These are phyloP conservation scores for Aegilops tauschii DNA, from an alignment of 176 grass and related monocot species.

Conservation along the genomic window DNA sequence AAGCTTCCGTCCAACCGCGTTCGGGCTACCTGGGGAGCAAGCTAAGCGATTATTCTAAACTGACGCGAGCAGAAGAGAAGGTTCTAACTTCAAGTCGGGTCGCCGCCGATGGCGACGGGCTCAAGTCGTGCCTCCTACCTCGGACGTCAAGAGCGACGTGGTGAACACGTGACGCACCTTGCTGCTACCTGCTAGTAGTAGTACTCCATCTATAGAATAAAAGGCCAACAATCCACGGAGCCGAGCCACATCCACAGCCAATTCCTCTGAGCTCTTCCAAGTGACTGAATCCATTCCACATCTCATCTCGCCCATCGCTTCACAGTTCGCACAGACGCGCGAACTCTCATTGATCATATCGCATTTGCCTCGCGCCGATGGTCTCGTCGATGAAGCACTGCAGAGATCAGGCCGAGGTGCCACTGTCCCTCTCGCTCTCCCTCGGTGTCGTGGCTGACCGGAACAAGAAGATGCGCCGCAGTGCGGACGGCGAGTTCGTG, in stretches of 20 bases:
- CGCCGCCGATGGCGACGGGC: background rate
- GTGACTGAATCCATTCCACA: too few relatives aligned
- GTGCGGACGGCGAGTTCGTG: conserved; percentile 26
- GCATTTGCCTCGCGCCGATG: background rate
- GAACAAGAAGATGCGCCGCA: background rate
- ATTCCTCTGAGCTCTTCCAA: too few relatives aligned
- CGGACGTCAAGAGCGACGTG: background rate
- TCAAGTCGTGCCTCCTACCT: too few relatives aligned
- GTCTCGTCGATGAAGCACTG: conserved; percentile 15
- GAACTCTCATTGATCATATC: background rate
- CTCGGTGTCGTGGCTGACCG: background rate
- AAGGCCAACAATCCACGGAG: too few relatives aligned
- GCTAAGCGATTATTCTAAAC: too few relatives aligned
- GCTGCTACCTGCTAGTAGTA: background rate
- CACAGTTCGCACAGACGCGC: too few relatives aligned
- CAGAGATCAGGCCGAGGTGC: background rate
- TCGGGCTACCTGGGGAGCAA: too few relatives aligned
- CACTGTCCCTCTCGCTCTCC: conserved; percentile 27
- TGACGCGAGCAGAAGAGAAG: too few relatives aligned
- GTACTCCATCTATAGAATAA: too few relatives aligned
- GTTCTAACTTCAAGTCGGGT: too few relatives aligned
- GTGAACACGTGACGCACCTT: background rate
- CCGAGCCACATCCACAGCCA: too few relatives aligned
- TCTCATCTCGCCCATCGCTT: too few relatives aligned
- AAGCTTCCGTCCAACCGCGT: background rate